Evolutionary conservation across 164 flowering plant species (phyloP), one percentile per base, ranked within the genome.

Genomic region (Magnolia kwangsiensis): DNA sequence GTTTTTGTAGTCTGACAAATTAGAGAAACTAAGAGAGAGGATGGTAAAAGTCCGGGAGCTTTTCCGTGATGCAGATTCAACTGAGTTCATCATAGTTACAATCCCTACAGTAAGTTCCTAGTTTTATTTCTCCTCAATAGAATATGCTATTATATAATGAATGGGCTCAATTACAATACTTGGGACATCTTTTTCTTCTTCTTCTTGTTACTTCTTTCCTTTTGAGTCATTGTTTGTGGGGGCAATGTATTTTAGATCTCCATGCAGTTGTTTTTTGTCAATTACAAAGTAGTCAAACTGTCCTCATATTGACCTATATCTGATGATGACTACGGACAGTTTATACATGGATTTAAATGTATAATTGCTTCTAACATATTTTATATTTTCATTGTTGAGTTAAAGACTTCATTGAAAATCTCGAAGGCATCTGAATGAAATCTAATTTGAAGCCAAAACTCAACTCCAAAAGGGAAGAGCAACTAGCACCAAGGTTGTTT

Each of bases 11-110:
- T 79, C 89, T 75, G 93, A 90, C 89, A 93, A 90, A 78, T 79
- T 95, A 73, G 94, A 95, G 85, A 79, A 85, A 84, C 86, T 95
- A 23, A 88, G 92, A 77, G 93, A 91, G 78, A 93, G 97, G 79
- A 95, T 95, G 97, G 80, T 76, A 51, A 93, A 90, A 90, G 97
- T 95, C 45, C 87, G 94, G 63, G 95, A 93, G 72, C 97, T 93
- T 79, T 93, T 95, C 72, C 97, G 87, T 73, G 86, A 92, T 78
- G 67, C 90, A 0, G 88, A 93, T 10, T 82, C 92, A 1, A 93
- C 93, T 8, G 98, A 95, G 78, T 93, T 95, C 80, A 88, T 95
- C 51, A 93, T 95, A 59, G 98, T 93, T 49, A 95, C 98, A 50
- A 95, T 93, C 51, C 98, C 98, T 59, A 95, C 98, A 76, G 98